Evolutionary conservation across 306 rosid species (phyloP).

Genomic region (peach (Prunus persica)): Prunus_persica_NCBIv2 NC_034012.1:14407501-14408000

Average conservation of each 20-base stretch:
- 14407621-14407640: neutral
- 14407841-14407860: too few relatives aligned
- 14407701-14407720: neutral
- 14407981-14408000: neutral
- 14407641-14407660: neutral
- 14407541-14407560: neutral
- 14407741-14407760: neutral
- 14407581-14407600: neutral
- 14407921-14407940: neutral
- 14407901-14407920: neutral
- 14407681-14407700: neutral
- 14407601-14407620: neutral
- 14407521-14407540: neutral
- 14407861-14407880: neutral
- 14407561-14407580: neutral
- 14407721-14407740: neutral
- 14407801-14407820: neutral
- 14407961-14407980: neutral
- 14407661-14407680: neutral
- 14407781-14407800: neutral
- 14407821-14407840: too few relatives aligned
- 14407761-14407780: neutral
- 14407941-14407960: neutral
- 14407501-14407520: neutral
- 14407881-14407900: neutral